These are phyloP conservation scores for Urostyla sp. DNA, from an alignment of 73 alveolate species.

Conservation along the genomic window DNA sequence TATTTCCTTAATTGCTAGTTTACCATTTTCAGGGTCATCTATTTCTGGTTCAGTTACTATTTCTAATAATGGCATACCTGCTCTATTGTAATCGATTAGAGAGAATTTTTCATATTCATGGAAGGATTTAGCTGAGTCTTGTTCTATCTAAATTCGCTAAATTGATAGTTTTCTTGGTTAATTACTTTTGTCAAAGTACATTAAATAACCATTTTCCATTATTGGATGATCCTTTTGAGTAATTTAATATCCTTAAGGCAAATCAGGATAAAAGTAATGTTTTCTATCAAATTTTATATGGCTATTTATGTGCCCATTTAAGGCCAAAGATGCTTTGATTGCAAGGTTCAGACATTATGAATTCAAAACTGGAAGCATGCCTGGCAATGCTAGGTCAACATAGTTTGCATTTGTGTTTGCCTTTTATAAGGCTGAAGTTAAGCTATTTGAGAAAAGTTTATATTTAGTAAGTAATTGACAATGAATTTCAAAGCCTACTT, in stretches of 20 bases:
- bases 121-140: constrained; percentile 66
- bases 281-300: constrained; percentile 65
- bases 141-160: constrained; percentile 63
- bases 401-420: constrained; percentile 51
- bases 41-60: constrained; percentile 71
- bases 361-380: constrained; percentile 68
- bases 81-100: constrained; percentile 71
- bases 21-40: constrained; percentile 69
- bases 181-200: constrained; percentile 37
- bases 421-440: background rate
- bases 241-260: constrained; percentile 74
- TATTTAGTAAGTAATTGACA: constrained; percentile 60
- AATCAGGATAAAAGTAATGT: constrained; percentile 70
- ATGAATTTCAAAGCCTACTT: constrained; percentile 71
- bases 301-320: constrained; percentile 43
- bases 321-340: constrained; percentile 59
- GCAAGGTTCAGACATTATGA: constrained; percentile 57
- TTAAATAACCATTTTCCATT: constrained; percentile 56
- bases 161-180: constrained; percentile 18
- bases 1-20: constrained; percentile 60
- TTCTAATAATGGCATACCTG: constrained; percentile 70
- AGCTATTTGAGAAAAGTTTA: constrained; percentile 64
- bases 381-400: constrained; percentile 70
- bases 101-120: constrained; percentile 53
- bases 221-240: constrained; percentile 71